phyloP scores from a whole-genome alignment of 2,329 filamentous ascomycete genomes.

The Lachnellula cervina region DNA sequence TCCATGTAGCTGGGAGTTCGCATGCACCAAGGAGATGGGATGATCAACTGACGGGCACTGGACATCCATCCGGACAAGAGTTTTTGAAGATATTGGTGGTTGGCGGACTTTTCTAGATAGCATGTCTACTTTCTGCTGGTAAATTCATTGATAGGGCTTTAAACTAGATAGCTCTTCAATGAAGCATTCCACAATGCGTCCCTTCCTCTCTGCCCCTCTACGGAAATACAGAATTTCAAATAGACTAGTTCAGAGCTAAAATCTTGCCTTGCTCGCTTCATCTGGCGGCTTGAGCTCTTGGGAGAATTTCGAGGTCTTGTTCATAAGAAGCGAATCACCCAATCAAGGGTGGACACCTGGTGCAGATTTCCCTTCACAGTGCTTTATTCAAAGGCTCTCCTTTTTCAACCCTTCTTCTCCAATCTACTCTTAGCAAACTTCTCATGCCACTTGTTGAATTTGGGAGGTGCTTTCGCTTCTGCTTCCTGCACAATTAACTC shows the following conservation, averaged over 20 bases:
- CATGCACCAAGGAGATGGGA: neutral
- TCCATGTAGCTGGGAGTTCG: neutral
- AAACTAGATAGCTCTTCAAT: too few relatives aligned
- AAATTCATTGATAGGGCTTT: too few relatives aligned
- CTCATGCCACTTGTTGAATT: slow-evolving; percentile 53
- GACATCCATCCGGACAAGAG: neutral
- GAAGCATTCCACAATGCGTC: too few relatives aligned
- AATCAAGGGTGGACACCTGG: neutral
- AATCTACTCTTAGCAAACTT: slow-evolving; percentile 41
- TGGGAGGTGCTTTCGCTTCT: slow-evolving; percentile 27
- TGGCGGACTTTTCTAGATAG: too few relatives aligned
- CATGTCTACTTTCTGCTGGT: too few relatives aligned
- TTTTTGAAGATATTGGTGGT: neutral
- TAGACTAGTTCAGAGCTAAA: neutral
- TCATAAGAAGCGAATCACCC: neutral
- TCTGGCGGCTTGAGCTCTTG: neutral
- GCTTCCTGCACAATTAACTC: slow-evolving; percentile 47
- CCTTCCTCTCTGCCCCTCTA: too few relatives aligned
- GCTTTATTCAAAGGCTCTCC: neutral
- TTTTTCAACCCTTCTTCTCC: slow-evolving; percentile 14
- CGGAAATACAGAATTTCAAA: neutral
- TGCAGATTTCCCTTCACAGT: too few relatives aligned
- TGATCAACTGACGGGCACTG: neutral
- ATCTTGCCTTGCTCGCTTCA: neutral
- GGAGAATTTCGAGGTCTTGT: neutral